Evolutionary conservation across 306 rosid genomes (phyloP).

Genomic region (Cucumis cinereus): DNA sequence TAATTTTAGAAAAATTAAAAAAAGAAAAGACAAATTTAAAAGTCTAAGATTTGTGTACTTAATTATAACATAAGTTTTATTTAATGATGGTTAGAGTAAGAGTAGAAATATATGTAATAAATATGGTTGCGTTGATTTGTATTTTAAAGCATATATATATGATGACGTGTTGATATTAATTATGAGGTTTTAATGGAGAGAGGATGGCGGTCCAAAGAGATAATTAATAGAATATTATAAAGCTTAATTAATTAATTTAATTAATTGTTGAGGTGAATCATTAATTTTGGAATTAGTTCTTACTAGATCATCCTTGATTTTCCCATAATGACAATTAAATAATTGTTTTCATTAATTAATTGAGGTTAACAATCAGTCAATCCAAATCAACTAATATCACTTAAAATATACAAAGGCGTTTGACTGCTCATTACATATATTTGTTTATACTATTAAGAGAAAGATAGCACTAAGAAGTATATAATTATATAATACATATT

Average conservation of each 20-base stretch:
- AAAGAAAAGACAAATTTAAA: too few relatives aligned
- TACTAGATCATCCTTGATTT: not conserved
- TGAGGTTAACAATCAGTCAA: not conserved
- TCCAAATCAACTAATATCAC: constrained; percentile 6
- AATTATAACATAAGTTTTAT: too few relatives aligned
- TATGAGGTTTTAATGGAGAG: not conserved
- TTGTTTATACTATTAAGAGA: not conserved
- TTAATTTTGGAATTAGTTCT: not conserved
- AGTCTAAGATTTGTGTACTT: too few relatives aligned
- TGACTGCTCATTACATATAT: not conserved
- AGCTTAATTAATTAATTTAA: not conserved
- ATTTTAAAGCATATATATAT: not conserved
- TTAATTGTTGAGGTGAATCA: not conserved
- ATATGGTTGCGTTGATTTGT: not conserved
- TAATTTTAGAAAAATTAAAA: too few relatives aligned
- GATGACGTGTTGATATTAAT: not conserved
- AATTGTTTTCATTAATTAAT: not conserved
- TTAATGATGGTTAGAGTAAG: too few relatives aligned
- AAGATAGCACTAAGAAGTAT: not conserved
- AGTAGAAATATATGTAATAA: not conserved
- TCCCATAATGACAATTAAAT: not conserved
- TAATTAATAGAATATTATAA: not conserved
- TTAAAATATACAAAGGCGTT: not conserved
- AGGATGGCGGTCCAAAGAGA: not conserved
- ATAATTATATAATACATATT: not conserved